These are phyloP conservation scores for Epichloe gansuensis DNA, from an alignment of 2,329 filamentous ascomycete genomes.

Conservation along the genomic window DNA sequence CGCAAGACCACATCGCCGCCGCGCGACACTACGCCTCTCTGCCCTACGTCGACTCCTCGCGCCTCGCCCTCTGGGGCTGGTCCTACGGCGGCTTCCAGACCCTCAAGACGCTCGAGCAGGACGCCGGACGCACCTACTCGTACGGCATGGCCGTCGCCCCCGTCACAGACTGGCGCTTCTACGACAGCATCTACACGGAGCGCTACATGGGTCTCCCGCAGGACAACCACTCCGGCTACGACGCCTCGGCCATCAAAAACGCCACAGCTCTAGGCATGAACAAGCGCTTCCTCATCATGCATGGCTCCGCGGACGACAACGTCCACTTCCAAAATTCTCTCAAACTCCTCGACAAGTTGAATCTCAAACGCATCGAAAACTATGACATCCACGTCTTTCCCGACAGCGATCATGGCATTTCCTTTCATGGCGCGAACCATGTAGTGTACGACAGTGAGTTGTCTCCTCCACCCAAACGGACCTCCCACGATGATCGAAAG, in stretches of 20 bases:
- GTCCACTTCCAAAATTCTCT: constrained; percentile 95
- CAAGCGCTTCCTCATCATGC: constrained; percentile 87
- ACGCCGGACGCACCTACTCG: constrained; percentile 78
- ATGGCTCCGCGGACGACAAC: constrained; percentile 93
- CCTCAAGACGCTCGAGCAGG: constrained; percentile 84
- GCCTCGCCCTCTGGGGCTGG: constrained; percentile 96
- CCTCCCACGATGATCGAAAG: not conserved
- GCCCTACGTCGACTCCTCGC: constrained; percentile 66
- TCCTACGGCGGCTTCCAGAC: constrained; percentile 93
- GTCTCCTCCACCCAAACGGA: too few relatives aligned
- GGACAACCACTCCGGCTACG: constrained; percentile 66
- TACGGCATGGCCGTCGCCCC: constrained; percentile 98
- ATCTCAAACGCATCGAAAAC: constrained; percentile 71
- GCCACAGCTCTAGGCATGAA: constrained; percentile 59
- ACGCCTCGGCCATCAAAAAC: constrained; percentile 60
- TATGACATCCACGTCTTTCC: constrained; percentile 97
- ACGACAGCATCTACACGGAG: constrained; percentile 89
- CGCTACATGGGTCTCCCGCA: constrained; percentile 95
- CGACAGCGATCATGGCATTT: constrained; percentile 89
- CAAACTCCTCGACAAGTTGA: constrained; percentile 72
- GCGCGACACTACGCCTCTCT: constrained; percentile 74
- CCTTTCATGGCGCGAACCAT: constrained; percentile 81
- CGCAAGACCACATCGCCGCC: constrained; percentile 80
- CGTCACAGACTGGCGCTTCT: constrained; percentile 96
- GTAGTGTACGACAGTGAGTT: constrained; percentile 85